Percentiles rank a stretch among this genome's conserved stretches.
Evolutionary conservation across 345 rosid species (phyloP).

Genomic region (Syzygium aromaticum): DNA sequence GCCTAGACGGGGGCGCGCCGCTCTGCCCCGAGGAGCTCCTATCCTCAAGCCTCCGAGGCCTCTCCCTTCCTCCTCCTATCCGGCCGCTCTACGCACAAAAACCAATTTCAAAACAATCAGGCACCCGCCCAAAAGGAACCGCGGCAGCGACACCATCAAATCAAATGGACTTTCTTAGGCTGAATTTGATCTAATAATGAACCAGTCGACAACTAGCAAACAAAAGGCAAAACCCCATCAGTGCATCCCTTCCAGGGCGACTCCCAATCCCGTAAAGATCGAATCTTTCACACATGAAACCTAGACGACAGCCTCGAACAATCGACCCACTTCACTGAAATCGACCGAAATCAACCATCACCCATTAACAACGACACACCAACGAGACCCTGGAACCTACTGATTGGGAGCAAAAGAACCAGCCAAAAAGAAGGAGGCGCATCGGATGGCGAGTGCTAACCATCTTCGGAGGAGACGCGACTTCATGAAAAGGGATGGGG

Average conservation of each 20-base stretch:
- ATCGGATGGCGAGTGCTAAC: neutral
- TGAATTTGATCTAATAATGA: neutral
- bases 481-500: neutral
- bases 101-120: neutral
- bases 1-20: conserved; percentile 58
- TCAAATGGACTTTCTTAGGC: neutral
- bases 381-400: neutral
- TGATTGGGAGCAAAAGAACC: neutral
- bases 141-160: neutral
- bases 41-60: conserved; percentile 33
- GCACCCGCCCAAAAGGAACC: neutral
- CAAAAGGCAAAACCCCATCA: neutral
- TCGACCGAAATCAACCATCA: neutral
- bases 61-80: conserved; percentile 38
- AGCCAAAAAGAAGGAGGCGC: neutral
- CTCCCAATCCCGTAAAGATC: neutral
- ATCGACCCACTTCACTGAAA: neutral
- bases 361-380: neutral
- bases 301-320: neutral
- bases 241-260: neutral
- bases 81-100: conserved; percentile 16
- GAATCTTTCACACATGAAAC: neutral
- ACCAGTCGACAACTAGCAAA: neutral
- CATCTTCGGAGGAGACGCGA: neutral
- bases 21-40: conserved; percentile 11